Percentiles rank a stretch among this genome's conserved stretches.
Evolutionary conservation across 2,329 filamentous ascomycete genomes (phyloP).

Genomic region (Colletotrichum magnum): DNA sequence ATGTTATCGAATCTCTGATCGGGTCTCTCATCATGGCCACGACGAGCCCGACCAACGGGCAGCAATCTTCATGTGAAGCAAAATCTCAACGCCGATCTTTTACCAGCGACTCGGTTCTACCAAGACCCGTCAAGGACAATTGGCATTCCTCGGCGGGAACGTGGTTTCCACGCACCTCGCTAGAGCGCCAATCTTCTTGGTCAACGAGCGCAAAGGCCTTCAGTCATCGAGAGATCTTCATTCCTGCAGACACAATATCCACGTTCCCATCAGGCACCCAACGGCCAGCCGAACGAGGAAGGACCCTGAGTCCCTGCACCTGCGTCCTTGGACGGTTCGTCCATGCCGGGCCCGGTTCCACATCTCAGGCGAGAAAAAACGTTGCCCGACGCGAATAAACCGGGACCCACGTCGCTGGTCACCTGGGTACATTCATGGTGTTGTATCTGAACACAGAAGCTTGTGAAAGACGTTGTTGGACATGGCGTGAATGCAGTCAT

Average conservation of each 20-base stretch:
- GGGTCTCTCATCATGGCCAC: neutral
- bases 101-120: conserved; percentile 6
- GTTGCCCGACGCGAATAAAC: conserved; percentile 26
- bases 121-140: conserved; percentile 4
- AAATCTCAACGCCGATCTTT: neutral
- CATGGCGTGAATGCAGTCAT: no score
- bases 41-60: neutral
- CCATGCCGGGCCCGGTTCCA: conserved; percentile 8
- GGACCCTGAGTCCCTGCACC: conserved; percentile 31
- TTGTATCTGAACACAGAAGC: neutral
- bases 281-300: conserved; percentile 24
- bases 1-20: accelerated
- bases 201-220: no score
- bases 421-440: no score
- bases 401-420: conserved; percentile 3
- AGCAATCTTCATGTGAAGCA: neutral
- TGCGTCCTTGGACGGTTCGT: conserved; percentile 15
- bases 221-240: conserved; percentile 28
- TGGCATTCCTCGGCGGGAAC: conserved; percentile 15
- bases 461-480: neutral
- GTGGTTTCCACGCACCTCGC: conserved; percentile 16
- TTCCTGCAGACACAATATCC: neutral
- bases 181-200: conserved; percentile 1
- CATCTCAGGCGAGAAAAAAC: conserved; percentile 17
- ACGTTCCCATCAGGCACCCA: conserved; percentile 13